phyloP scores from a whole-genome alignment of 73 alveolate species.

The Tetrahymena malaccensis region DNA sequence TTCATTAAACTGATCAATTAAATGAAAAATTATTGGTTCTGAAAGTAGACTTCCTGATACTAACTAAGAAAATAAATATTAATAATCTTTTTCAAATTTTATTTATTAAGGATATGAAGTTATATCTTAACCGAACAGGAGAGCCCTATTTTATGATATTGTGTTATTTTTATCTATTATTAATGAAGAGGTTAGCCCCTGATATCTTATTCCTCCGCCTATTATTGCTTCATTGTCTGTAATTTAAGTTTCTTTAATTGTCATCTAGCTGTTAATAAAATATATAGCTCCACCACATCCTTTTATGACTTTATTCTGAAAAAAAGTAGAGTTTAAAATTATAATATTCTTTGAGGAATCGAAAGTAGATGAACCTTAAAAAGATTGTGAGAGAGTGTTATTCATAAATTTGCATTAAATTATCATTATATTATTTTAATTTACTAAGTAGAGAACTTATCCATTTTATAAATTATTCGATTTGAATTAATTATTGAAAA shows the following conservation, averaged over 20 bases:
- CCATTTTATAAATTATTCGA: neutral
- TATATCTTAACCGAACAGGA: neutral
- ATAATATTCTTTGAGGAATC: neutral
- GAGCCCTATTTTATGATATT: neutral
- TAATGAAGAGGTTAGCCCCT: neutral
- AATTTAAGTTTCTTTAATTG: neutral
- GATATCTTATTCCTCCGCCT: neutral
- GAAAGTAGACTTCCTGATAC: neutral
- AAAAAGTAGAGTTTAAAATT: neutral
- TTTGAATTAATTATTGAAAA: neutral
- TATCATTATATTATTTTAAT: neutral
- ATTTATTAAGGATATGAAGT: neutral
- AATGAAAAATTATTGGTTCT: neutral
- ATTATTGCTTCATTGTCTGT: neutral
- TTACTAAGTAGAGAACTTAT: neutral
- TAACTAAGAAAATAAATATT: neutral
- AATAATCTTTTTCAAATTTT: neutral
- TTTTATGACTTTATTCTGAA: neutral
- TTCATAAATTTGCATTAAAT: neutral
- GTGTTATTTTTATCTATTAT: neutral
- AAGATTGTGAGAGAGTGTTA: neutral
- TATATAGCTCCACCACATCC: neutral
- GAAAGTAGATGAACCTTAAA: neutral
- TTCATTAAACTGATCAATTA: neutral
- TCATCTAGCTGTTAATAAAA: neutral